These are phyloP conservation scores for Globisporangium mamillatum DNA, from an alignment of 352 stramenopile genomes.

Conservation along the genomic window DNA sequence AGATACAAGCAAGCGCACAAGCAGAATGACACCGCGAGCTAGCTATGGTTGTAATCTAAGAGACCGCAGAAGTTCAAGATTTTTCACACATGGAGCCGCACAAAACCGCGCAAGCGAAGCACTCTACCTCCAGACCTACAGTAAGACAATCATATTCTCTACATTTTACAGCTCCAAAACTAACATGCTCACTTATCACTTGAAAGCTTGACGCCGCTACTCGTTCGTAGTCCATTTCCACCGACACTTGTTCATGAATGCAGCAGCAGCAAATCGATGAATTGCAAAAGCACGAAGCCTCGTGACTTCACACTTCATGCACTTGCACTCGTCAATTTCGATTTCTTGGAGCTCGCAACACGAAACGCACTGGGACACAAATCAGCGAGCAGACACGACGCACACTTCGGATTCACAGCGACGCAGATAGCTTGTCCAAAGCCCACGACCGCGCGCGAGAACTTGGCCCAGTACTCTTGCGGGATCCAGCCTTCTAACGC, in stretches of 20 bases:
- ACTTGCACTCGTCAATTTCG: constrained; percentile 11
- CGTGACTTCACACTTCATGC: neutral
- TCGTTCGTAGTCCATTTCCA: neutral
- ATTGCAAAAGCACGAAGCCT: neutral
- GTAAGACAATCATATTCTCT: constrained; percentile 7
- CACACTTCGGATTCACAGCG: constrained; percentile 52
- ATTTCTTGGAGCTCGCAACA: constrained; percentile 13
- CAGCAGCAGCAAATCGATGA: neutral
- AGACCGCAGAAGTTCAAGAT: neutral
- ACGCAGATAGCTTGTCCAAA: constrained; percentile 70
- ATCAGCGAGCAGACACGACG: constrained; percentile 43
- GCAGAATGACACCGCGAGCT: neutral
- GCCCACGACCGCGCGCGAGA: constrained; percentile 70
- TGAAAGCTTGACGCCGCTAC: neutral
- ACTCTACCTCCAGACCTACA: neutral
- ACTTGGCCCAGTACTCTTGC: constrained; percentile 43
- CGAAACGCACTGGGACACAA: constrained; percentile 50
- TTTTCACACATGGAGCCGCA: neutral
- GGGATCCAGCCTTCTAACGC: constrained; percentile 69
- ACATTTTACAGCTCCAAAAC: neutral
- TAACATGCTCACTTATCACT: neutral
- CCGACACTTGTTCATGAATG: neutral
- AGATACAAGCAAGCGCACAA: neutral
- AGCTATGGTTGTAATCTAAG: neutral
- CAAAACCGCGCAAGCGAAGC: neutral